Evolutionary conservation across 2,329 filamentous ascomycete genomes (phyloP), one percentile per base, ranked within the genome.

Genomic region (Biscogniauxia mediterranea): DNA sequence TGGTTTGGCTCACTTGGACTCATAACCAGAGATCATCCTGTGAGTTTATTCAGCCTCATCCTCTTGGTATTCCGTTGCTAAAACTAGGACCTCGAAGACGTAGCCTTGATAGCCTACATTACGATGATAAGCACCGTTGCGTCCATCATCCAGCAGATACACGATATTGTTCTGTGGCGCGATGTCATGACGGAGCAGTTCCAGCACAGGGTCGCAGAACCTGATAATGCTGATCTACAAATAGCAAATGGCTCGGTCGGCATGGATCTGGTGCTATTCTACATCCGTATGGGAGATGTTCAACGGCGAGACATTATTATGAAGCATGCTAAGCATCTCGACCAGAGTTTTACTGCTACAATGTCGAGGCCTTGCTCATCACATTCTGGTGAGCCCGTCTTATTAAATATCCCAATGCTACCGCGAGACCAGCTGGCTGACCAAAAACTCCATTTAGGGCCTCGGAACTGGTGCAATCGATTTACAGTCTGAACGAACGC

Each of bases 1-100:
- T 70, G 23, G 56, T 71, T 19, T 70, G 69, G 69, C 59, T 71
- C 32, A 70, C 69, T 2, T 70, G 65, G 67, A 53, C 61, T 20
- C 68, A 70, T 38, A 61, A 69, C 20, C 68, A 70, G 52, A 62
- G 68, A 32, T 58, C 64, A 25, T 68, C 66, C 20, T 71, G 69
- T 70, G 60, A 63, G 69, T 57, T 6, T 13, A 1, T 5, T 5
- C 32, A n/a, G 19, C n/a, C 20, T 19, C 49, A 7, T 26, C 15
- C 19, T 6, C 2, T 46, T 5, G 20, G 19, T 13, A 9, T 17
- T 19, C 32, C 42, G 53, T 19, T 7, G 19, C 55, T 28, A 11
- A 32, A 25, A 38, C 1, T 23, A 21, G n/a, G 15, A 23, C 11
- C 51, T 15, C 7, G 28, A 26, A 71, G 69, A 71, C 51, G 63